Base-by-base conservation (phyloP, 1,284 basidiomycete species). In the Hypsizygus ulmarius region DNA sequence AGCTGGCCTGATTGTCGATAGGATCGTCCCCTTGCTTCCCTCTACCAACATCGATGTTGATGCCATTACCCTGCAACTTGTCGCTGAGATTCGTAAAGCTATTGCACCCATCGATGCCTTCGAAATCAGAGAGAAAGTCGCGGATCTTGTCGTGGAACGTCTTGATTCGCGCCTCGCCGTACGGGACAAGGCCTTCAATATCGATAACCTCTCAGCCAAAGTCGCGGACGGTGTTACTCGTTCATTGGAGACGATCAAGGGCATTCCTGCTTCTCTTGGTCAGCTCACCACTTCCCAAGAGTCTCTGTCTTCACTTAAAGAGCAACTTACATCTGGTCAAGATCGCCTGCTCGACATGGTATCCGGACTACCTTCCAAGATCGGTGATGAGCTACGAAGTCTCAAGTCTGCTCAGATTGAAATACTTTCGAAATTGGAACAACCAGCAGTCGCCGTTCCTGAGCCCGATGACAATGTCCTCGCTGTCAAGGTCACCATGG, bases 91-190 rank as follows among this genome's bases (percentile, higher is more conserved):
- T 33, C 78, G 82, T 49, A 75, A 77, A 37, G 76, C 81, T 29
- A 81, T 89, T 47, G 82, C 80, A 0, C 84, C 85, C 0, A 78
- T 90, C 28, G 89, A 91, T 56, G 80, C 87, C 0, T 85, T 89
- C 58, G 84, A 86, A 60, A 87, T 91, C 63, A 90, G 88, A 69
- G 88, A 90, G 60, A 85, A 89, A 57, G 87, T 91, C 1, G 87
- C 88, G 2, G 88, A 90, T 62, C 77, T 91, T 18, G 88, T 91
- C 3, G 86, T 91, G 3, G 89, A 89, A 62, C 79, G 89, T 19
- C 71, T 91, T 12, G 87, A 90, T 57, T 86, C 89, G 8, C 79
- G 88, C 11, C 73, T 91, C 39, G 78, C 87, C 16, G 81, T 88
- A 25, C 76, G 87, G 12, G 87, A 91, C 63, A 81, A 82, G 59